phyloP scores from a whole-genome alignment of 208 protist species.

The Trypanosoma caninum region DNA sequence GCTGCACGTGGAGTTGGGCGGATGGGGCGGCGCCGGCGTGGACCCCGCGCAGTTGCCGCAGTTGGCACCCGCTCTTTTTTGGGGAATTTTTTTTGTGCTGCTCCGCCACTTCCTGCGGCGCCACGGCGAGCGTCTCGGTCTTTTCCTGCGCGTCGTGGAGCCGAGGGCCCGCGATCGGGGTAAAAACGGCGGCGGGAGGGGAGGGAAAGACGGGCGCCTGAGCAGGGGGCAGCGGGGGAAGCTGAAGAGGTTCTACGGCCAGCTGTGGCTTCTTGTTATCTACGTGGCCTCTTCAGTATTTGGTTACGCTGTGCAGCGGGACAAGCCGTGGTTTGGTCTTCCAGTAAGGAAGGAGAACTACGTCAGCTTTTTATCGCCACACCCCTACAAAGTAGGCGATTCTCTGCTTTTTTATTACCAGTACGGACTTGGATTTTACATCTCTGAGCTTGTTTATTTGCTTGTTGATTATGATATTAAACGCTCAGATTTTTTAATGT shows the following conservation, averaged over 20 bases:
- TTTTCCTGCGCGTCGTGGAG: constrained; percentile 52
- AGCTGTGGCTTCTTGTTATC: constrained; percentile 63
- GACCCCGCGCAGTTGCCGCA: constrained; percentile 29
- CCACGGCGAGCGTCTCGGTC: constrained; percentile 43
- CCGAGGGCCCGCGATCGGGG: constrained; percentile 21
- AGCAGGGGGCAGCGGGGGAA: constrained; percentile 26
- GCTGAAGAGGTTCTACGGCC: constrained; percentile 70
- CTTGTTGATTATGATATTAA: constrained; percentile 47
- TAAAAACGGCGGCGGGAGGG: constrained; percentile 9
- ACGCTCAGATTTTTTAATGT: constrained; percentile 69
- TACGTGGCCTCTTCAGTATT: constrained; percentile 55
- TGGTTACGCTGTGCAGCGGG: constrained; percentile 43
- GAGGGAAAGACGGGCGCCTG: constrained; percentile 29
- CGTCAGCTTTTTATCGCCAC: constrained; percentile 38
- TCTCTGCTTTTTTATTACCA: constrained; percentile 60
- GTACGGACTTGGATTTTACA: constrained; percentile 68
- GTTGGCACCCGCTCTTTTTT: constrained; percentile 36
- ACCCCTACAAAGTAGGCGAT: constrained; percentile 46
- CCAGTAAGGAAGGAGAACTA: constrained; percentile 34
- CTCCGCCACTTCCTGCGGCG: constrained; percentile 42
- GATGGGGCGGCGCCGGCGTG: constrained; percentile 36
- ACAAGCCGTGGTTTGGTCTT: constrained; percentile 58
- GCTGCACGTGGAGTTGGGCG: constrained; percentile 6
- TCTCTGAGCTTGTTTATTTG: constrained; percentile 51
- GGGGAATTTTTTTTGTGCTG: constrained; percentile 42